Evolutionary conservation across 2,329 filamentous ascomycete genomes (phyloP), one percentile per base, ranked within the genome.

Genomic region (Catunica adiposa): DNA sequence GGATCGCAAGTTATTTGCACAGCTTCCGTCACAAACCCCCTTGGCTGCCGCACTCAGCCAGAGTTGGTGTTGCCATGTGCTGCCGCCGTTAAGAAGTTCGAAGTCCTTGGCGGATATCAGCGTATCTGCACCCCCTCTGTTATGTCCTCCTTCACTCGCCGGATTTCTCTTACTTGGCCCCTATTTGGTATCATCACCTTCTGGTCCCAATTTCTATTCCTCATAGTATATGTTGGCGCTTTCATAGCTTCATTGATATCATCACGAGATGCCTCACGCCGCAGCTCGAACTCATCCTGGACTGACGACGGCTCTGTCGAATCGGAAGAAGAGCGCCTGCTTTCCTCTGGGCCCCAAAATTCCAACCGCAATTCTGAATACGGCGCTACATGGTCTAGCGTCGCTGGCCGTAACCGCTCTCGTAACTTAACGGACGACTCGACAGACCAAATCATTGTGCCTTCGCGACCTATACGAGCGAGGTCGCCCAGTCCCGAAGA

Each of bases 1-100:
- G 92, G 92, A 52, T 88, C 89, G 0, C 92, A 98, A 68, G 95
- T 86, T 0, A 96, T 89, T 71, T 98, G 92, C 69, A 83, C 88
- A 63, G 80, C 84, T 60, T 74, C 81, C 34, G 76, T 82, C 1
- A 72, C 71, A 38, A 72, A 78, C 57, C 75, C 78, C 0, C 84
- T 87, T 5, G 82, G 94, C 67, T 98, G 92, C 71, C 75, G 75
- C 5, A 68, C 82, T 53, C 77, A 85, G 63, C 76, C 75, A 11
- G 80, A 84, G 56, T 76, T 89, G 58, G 80, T 98, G 62, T 81
- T 80, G 60, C 78, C 86, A 2, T 98, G 92, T 70, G 87, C 86
- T 9, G 89, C 96, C 67, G 72, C 80, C 7, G 78, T 83, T 22
- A 52, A 52, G 14, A 38, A 37, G 3, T 37, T 17, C 6, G 15